Conservation (phyloP, 2,329 filamentous ascomycete species). For the Phyllachora maydis region DNA sequence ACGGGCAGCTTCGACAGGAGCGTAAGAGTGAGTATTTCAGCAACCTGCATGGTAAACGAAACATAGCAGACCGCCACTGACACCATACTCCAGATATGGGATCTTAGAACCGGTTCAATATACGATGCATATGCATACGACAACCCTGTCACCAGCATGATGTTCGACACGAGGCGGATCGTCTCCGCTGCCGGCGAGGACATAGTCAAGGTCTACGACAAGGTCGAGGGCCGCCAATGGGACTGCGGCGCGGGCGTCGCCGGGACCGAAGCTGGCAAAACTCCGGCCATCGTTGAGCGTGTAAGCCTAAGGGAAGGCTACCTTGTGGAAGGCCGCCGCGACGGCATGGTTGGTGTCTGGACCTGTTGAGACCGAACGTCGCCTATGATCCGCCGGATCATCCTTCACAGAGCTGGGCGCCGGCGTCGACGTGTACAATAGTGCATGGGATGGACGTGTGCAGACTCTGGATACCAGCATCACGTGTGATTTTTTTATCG, state of each 20-base stretch:
- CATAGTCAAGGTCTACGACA: slow-evolving; percentile 96
- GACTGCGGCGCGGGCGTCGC: slow-evolving; percentile 73
- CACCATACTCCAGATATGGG: slow-evolving; percentile 95
- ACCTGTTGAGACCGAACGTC: slow-evolving; percentile 42
- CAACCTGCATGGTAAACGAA: too few species aligned
- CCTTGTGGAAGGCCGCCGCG: slow-evolving; percentile 70
- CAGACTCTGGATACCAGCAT: too few species aligned
- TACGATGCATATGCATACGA: slow-evolving; percentile 94
- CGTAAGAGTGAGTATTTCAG: slow-evolving; percentile 52
- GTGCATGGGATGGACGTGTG: too few species aligned
- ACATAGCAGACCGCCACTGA: too few species aligned
- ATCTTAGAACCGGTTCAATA: slow-evolving; percentile 87
- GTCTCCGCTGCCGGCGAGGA: slow-evolving; percentile 78
- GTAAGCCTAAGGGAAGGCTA: slow-evolving; percentile 90
- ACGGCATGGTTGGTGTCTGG: slow-evolving; percentile 85
- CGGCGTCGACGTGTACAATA: too few species aligned
- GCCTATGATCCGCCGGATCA: too few species aligned
- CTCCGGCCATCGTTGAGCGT: slow-evolving; percentile 53
- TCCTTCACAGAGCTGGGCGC: too few species aligned
- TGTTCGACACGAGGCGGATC: slow-evolving; percentile 84
- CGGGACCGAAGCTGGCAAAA: slow-evolving; percentile 43
- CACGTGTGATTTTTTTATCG: too few species aligned
- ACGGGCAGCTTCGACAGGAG: slow-evolving; percentile 86
- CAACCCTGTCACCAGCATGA: slow-evolving; percentile 80
- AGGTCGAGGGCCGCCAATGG: slow-evolving; percentile 89